Percentiles rank a stretch among this genome's conserved stretches.
phyloP scores from a whole-genome alignment of 768 basidiomycete species.

The Hericium rajendrae region DNA sequence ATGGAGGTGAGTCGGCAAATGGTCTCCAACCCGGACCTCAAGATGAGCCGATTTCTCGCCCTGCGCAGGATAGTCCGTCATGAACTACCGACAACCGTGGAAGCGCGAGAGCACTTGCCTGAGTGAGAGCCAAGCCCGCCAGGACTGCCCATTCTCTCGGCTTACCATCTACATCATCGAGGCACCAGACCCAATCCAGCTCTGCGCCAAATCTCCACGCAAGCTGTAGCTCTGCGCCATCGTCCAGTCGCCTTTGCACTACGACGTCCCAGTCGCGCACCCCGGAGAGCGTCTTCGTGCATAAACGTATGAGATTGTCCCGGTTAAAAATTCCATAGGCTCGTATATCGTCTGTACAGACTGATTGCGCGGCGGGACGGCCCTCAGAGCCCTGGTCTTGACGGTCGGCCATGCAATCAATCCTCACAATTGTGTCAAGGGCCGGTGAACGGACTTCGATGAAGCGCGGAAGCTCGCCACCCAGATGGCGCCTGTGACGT shows the following conservation, averaged over 20 bases:
- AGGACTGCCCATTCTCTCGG: slow-evolving; percentile 63
- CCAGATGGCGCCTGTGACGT: slow-evolving; percentile 52
- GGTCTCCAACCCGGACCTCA: slow-evolving; percentile 69
- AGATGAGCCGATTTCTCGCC: slow-evolving; percentile 38
- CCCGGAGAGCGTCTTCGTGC: slow-evolving; percentile 43
- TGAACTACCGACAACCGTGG: slow-evolving; percentile 3
- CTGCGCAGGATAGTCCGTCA: slow-evolving; percentile 19
- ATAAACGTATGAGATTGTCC: slow-evolving; percentile 53
- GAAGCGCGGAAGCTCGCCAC: slow-evolving; percentile 55
- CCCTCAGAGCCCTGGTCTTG: slow-evolving; percentile 23
- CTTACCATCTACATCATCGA: slow-evolving; percentile 54
- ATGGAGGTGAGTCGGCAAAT: slow-evolving; percentile 41
- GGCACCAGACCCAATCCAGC: slow-evolving; percentile 82
- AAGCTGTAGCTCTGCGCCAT: slow-evolving; percentile 56
- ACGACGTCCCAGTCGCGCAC: slow-evolving; percentile 56
- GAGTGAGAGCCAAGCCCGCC: slow-evolving; percentile 62
- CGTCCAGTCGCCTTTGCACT: slow-evolving; percentile 39
- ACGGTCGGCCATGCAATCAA: slow-evolving; percentile 47
- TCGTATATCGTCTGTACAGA: background rate
- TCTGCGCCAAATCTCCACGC: slow-evolving; percentile 69
- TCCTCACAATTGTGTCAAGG: slow-evolving; percentile 54
- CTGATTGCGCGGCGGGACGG: slow-evolving; percentile 25
- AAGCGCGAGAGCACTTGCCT: slow-evolving; percentile 36
- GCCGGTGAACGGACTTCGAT: slow-evolving; percentile 67
- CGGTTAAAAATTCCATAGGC: slow-evolving; percentile 42